Evolutionary conservation across 2,329 filamentous ascomycete species (phyloP), one percentile per base, ranked within the genome.

Genomic region (Cladosporium sp.): DNA sequence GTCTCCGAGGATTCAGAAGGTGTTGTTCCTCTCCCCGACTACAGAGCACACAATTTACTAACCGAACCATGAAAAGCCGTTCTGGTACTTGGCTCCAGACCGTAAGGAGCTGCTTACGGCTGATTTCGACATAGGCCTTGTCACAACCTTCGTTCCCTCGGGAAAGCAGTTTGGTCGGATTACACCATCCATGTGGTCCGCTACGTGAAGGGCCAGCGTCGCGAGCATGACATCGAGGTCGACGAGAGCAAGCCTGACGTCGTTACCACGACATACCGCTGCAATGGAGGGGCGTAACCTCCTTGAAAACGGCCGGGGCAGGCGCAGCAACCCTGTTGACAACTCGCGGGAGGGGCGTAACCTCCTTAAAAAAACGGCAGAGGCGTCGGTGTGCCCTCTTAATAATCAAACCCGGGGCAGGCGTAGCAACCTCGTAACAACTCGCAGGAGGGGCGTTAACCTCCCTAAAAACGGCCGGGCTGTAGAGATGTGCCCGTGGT

Each of bases 121-220:
- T 29, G 56, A 37, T 26, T 46, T 59, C 11, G 4, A 26, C 23
- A 26, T 3, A 26, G 23, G 23, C 23, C 23, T 26, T 26, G 23
- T 26, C 23, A 26, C 23, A 26, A 26, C 23, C 23, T 26, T 26
- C 3, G 3, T 26, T 26, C 23, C 23, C 23, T 26, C 23, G 23
- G 23, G 33, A 35, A 35, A 40, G 35, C 35, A 40, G 35, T 40
- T 16, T 40, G 35, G 35, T 40, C 16, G 16, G 35, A 40, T 21
- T 8, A 67, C 55, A 37, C 64, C 5, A 71, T 77, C 50, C 71
- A 72, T 11, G 74, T 77, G 37, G 69, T 75, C 61, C 69, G 68
- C 66, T 78, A 74, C 68, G 66, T 69, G 56, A 68, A 72, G 33
- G 76, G 75, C 65, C 67, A 75, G 65, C 72, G 75, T n/a, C 67